Evolutionary conservation across 306 rosid species (phyloP), one percentile per base, ranked within the genome.

Genomic region (Fragaria ananassa): DNA sequence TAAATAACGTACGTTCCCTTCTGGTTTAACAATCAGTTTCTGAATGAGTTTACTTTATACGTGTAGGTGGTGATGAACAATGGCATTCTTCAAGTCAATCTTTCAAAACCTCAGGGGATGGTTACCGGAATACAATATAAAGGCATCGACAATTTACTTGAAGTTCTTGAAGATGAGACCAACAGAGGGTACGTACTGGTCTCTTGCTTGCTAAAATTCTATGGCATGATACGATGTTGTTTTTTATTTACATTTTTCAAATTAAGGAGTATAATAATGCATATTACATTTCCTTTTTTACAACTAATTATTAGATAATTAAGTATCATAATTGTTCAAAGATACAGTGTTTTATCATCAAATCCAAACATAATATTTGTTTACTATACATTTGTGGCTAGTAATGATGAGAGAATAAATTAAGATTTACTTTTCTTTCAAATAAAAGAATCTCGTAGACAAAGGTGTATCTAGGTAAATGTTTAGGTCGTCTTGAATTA

Each of bases 71-170:
- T 41, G 67, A 41, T 85, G 78, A 81, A 82, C 27, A 85, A 85
- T 71, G 86, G 84, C 57, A 77, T 82, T 39, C 57, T 85, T 31
- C 76, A 77, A 49, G 73, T 82, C 19, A 85, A 82, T 11, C 41
- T 85, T 6, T 85, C 89, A 39, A 85, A 80, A 66, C 89, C 86
- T n/a, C 85, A 42, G 49, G 89, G 89, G 66, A 37, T 84, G 42
- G 69, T 85, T 19, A 77, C 70, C n/a, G 86, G 82, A 67, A 82
- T 85, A 46, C 67, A 67, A 58, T 85, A 76, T 13, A 70, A 77
- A 21, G 85, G 82, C 60, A 42, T 85, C 6, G 84, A 77, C 73
- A 85, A 85, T 53, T 49, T 85, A 79, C 84, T 85, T 23, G 89
- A 81, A 66, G 61, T 71, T 79, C 81, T 77, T 11, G 77, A 80